These are phyloP conservation scores for Piper betle DNA, from an alignment of 164 flowering plant genomes.

Conservation along the genomic window DNA sequence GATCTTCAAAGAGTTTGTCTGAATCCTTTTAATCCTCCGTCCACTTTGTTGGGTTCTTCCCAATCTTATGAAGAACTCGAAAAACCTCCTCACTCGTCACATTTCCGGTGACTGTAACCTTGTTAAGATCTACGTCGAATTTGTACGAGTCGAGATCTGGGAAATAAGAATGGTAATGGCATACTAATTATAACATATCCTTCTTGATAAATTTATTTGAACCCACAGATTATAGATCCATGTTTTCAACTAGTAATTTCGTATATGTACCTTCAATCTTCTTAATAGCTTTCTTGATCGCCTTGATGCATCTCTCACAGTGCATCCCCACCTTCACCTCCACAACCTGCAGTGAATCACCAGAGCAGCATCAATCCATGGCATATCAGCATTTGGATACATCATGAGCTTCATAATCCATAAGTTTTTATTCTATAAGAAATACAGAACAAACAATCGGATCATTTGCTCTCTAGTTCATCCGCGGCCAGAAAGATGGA, in stretches of 20 bases:
- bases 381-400: neutral
- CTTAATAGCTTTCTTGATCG: constrained; percentile 79
- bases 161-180: neutral
- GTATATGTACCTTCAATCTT: constrained; percentile 56
- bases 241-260: neutral
- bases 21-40: constrained; percentile 8
- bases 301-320: constrained; percentile 86
- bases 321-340: constrained; percentile 84
- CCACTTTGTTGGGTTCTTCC: constrained; percentile 51
- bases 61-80: constrained; percentile 63
- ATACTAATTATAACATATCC: neutral
- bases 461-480: neutral
- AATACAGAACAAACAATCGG: too few species aligned
- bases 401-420: too few species aligned
- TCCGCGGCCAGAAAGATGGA: neutral
- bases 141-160: constrained; percentile 75
- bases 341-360: constrained; percentile 34
- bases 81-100: constrained; percentile 65
- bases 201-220: neutral
- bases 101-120: constrained; percentile 78
- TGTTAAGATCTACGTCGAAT: constrained; percentile 50
- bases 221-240: too few species aligned
- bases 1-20: neutral
- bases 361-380: neutral
- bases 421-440: too few species aligned